Conservation (phyloP, 164 flowering plant genomes). For the Amborella trichopoda region DNA sequence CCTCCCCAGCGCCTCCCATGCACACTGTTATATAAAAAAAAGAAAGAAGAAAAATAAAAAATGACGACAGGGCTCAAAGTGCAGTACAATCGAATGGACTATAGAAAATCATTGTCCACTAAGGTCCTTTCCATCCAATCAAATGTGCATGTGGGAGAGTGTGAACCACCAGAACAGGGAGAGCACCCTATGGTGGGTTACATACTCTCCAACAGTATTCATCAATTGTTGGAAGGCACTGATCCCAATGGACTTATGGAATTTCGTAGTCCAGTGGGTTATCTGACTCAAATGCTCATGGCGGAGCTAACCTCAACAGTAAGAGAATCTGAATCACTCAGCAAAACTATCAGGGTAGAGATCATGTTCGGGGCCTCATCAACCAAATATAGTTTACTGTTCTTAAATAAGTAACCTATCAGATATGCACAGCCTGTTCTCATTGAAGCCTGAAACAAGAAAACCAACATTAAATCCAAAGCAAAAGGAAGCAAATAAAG, state of each 20-base stretch:
- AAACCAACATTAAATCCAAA: background rate
- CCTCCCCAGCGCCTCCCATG: constrained; percentile 93
- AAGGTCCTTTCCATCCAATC: too few relatives aligned
- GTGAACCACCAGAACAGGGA: too few relatives aligned
- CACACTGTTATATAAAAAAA: constrained; percentile 40
- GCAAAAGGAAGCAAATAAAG: background rate
- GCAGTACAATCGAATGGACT: too few relatives aligned
- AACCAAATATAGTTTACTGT: constrained; percentile 85
- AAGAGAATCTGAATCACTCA: constrained; percentile 81
- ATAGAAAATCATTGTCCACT: too few relatives aligned
- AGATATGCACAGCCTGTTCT: constrained; percentile 71
- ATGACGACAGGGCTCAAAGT: too few relatives aligned
- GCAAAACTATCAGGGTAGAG: constrained; percentile 70
- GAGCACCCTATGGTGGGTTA: too few relatives aligned
- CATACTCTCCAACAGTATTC: too few relatives aligned
- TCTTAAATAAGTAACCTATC: constrained; percentile 81
- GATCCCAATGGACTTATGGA: too few relatives aligned
- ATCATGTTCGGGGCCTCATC: constrained; percentile 94
- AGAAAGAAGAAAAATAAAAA: too few relatives aligned
- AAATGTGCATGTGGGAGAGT: too few relatives aligned
- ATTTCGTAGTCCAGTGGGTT: too few relatives aligned
- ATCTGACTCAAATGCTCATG: background rate
- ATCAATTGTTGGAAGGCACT: too few relatives aligned
- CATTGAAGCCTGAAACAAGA: constrained; percentile 47
- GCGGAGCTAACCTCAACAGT: constrained; percentile 52